Percentiles rank a stretch among this genome's conserved stretches.
These are phyloP conservation scores for Fusarium buxicola DNA, from an alignment of 2,329 filamentous ascomycete genomes.

Conservation along the genomic window DNA sequence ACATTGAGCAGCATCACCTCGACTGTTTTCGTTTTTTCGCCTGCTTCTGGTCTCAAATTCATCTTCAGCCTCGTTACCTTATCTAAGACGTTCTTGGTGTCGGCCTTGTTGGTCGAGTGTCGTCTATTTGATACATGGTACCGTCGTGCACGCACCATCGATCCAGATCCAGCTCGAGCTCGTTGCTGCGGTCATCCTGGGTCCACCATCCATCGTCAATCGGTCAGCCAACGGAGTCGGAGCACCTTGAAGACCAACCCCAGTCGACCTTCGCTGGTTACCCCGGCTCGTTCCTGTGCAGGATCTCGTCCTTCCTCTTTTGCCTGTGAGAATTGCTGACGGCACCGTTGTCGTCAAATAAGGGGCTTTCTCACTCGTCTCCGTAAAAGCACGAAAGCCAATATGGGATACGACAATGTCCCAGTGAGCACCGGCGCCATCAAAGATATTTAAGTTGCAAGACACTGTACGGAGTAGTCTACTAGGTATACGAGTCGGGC, in stretches of 20 bases:
- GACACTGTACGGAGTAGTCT: no score
- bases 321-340: constrained; percentile 25
- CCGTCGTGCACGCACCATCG: constrained; percentile 1
- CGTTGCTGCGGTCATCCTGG: constrained; percentile 14
- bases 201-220: constrained; percentile 33
- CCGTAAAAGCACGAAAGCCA: constrained; percentile 1
- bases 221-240: constrained; percentile 17
- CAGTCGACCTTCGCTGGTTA: background rate
- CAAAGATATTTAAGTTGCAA: no score
- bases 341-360: constrained; percentile 19
- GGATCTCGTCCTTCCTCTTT: constrained; percentile 16
- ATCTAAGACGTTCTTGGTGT: background rate
- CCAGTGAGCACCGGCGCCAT: no score
- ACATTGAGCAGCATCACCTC: background rate
- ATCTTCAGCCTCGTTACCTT: constrained; percentile 1
- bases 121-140: constrained; percentile 2
- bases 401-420: background rate
- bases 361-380: constrained; percentile 8
- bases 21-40: background rate
- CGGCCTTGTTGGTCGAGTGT: background rate
- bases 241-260: background rate
- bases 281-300: constrained; percentile 16
- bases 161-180: background rate
- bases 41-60: background rate
- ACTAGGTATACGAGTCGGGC: no score